phyloP scores from a whole-genome alignment of 257 asterid species.

The Cordia subcordata region DNA sequence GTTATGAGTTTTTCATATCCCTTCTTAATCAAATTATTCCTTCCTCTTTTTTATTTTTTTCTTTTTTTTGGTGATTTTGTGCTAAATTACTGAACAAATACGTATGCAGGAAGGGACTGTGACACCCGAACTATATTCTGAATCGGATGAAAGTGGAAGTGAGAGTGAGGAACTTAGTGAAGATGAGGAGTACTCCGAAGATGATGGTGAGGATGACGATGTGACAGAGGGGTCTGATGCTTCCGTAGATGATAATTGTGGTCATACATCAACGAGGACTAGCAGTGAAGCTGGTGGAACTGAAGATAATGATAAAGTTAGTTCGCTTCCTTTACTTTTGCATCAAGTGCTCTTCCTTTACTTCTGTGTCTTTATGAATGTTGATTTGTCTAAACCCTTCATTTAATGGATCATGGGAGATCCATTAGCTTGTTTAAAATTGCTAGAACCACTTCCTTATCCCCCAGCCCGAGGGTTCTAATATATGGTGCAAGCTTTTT shows the following conservation, averaged over 20 bases:
- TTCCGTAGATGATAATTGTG: slow-evolving; percentile 47
- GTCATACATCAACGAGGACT: slow-evolving; percentile 43
- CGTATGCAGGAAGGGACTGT: slow-evolving; percentile 65
- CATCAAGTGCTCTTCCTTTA: background rate
- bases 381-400: background rate
- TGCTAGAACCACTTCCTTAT: no score
- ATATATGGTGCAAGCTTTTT: no score
- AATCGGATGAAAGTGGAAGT: slow-evolving; percentile 83
- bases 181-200: slow-evolving; percentile 50
- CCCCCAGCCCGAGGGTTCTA: no score
- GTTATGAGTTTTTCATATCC: background rate
- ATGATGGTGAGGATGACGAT: slow-evolving; percentile 41
- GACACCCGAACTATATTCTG: slow-evolving; percentile 81
- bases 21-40: background rate
- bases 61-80: no score
- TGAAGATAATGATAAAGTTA: slow-evolving; percentile 41
- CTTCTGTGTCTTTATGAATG: background rate
- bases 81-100: no score
- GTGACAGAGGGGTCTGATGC: slow-evolving; percentile 46
- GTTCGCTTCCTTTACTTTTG: background rate
- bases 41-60: background rate
- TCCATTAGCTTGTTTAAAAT: no score
- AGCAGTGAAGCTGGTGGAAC: slow-evolving; percentile 44
- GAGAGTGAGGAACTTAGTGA: slow-evolving; percentile 89
- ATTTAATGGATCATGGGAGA: background rate